Base-by-base conservation (phyloP, 2,329 filamentous ascomycete genomes). In the Aspergillus caelatus region DNA sequence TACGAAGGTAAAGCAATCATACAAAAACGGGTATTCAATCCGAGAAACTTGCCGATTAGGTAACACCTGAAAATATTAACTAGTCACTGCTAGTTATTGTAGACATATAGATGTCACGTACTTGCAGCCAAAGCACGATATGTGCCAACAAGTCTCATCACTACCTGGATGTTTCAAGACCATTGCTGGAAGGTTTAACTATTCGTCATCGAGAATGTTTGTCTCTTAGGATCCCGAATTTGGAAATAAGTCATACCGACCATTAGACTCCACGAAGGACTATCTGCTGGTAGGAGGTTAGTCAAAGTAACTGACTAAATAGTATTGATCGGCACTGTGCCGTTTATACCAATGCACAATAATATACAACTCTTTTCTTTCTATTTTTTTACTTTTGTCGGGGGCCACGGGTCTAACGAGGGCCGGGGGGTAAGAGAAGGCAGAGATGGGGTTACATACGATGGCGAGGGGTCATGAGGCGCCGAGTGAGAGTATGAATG, bases 111-210 rank as follows among this genome's bases (percentile, higher is more conserved):
- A 16, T 36, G 34, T 36, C 14, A 16, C 34, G 6, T 16, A 36
- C 6, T 14, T 36, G 34, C 34, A n/a, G 32, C 30, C 6, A 54
- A 54, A 34, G 50, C n/a, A 53, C 32, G 32, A 14, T 36, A 36
- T 14, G 34, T 36, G 12, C 10, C 32, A 36, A 36, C 14, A 36
- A 23, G 14, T 32, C 11, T 64, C 68, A 68, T 65, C 63, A 69
- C 66, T 23, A 56, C 16, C 26, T 39, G 11, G 52, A 62, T 70
- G 65, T 68, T 75, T 74, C 72, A 70, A 74, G 71, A 73, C 67
- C 65, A 68, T 72, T 66, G 68, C 65, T 70, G 69, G 70, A 72
- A 74, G 65, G 63, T 65, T 72, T 61, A 30, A 60, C 62, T 63
- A 48, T 32, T 39, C 52, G 50, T 55, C n/a, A 55, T 52, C 52